Conservation (phyloP, 192 early-diverging fungal genomes). For the Entrophospora sp. region DNA sequence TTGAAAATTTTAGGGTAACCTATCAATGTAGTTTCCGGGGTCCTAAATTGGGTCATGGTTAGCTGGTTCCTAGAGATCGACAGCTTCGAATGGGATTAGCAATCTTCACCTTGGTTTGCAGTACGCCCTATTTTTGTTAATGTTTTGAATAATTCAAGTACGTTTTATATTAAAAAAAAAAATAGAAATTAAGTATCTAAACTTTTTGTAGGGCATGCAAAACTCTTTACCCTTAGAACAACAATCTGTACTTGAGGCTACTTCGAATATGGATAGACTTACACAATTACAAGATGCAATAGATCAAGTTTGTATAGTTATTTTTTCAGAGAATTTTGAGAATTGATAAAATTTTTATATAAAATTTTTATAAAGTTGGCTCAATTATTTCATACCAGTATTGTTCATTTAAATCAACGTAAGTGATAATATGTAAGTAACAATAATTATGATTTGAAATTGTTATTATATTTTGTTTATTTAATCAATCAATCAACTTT, state of each 20-base stretch:
- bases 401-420: slow-evolving; percentile 28
- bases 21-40: no score
- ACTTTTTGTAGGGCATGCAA: no score
- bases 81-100: no score
- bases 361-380: slow-evolving; percentile 22
- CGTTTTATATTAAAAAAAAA: no score
- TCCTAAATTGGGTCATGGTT: no score
- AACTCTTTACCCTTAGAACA: background rate
- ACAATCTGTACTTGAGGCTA: background rate
- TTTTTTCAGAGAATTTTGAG: slow-evolving; percentile 20
- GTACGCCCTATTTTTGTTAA: no score
- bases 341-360: background rate
- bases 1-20: no score
- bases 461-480: background rate
- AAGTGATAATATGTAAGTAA: slow-evolving; percentile 20
- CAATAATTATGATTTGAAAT: background rate
- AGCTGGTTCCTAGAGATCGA: no score
- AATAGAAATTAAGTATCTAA: no score
- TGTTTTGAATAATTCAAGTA: no score
- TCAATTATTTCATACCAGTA: slow-evolving; percentile 29
- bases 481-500: background rate
- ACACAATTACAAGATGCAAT: slow-evolving; percentile 38
- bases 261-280: slow-evolving; percentile 29
- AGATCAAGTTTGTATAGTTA: no score
- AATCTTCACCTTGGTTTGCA: no score